Percentiles rank a stretch among this genome's conserved stretches.
phyloP scores from a whole-genome alignment of 345 rosid genomes.

The Cardamine chenopodiifolia region DNA sequence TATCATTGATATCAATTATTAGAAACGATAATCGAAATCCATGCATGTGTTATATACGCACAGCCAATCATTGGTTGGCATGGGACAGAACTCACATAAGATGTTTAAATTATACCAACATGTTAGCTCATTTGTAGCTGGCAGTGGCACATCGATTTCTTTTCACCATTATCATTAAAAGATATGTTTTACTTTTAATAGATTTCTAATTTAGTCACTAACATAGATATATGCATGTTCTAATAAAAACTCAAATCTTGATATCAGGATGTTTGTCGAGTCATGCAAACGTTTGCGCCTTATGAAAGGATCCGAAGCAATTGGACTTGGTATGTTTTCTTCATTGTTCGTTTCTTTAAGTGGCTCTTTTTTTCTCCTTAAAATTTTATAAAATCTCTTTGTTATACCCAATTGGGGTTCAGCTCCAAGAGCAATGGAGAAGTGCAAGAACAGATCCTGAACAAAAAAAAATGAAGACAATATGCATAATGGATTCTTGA shows the following conservation, averaged over 20 bases:
- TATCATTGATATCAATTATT: conserved; percentile 1
- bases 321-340: conserved; percentile 72
- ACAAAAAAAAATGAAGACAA: background rate
- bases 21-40: conserved; percentile 3
- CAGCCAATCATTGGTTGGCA: conserved; percentile 36
- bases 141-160: background rate
- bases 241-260: conserved; percentile 2
- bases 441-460: conserved; percentile 32
- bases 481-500: conserved; percentile 2
- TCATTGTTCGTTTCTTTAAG: background rate
- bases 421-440: conserved; percentile 39
- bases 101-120: conserved; percentile 5
- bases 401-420: background rate
- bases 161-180: background rate
- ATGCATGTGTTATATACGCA: conserved; percentile 35
- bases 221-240: background rate
- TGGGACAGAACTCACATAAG: conserved; percentile 15
- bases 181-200: background rate
- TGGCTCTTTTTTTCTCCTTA: too few relatives aligned
- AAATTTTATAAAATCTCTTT: background rate
- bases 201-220: background rate
- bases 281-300: conserved; percentile 94
- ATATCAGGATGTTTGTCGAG: conserved; percentile 78
- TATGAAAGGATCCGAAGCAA: conserved; percentile 93
- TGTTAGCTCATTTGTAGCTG: conserved; percentile 26